Evolutionary conservation across 2,329 filamentous ascomycete species (phyloP), one percentile per base, ranked within the genome.

Genomic region (Calonectria montana): DNA sequence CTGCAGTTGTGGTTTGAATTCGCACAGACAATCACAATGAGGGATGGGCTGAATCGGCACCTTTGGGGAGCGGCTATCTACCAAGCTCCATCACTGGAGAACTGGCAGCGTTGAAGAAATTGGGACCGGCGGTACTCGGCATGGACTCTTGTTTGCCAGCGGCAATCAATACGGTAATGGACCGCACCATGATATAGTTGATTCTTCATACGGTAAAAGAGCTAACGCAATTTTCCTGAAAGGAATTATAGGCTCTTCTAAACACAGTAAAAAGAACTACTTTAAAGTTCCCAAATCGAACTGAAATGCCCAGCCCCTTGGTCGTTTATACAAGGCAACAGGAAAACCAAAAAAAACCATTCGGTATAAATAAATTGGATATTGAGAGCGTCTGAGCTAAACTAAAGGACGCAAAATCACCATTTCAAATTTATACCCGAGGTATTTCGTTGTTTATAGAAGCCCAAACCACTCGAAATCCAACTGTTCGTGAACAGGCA

Each of bases 401-500:
- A 35, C 13, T 9, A 35, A 35, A 7, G 3, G 13, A 10, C 6
- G 6, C 31, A 35, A 35, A 31, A 10, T 3, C 31, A 35, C 10
- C 10, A 35, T 12, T 9, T 35, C 31, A 12, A 35, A 35, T 8
- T 10, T 10, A 12, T 10, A 3, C 31, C 10, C 13, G 31, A 35
- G 3, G 31, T 12, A 9, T 35, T 12, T 12, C 31, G 3, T 35
- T 12, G n/a, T 35, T 39, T 23, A 59, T 3, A 59, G 31, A n/a
- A 64, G 43, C 29, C 61, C 61, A 13, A 64, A 64, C 61, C 61
- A 64, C 41, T 64, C 39, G 18, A 64, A 64, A 48, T 64, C 61
- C n/a, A 31, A 45, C 41, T 64, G 18, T 21, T 48, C 41, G n/a
- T 64, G 61, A 16, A 64, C 35, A 23, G 61, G 61, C 39, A 64